Percentiles rank a stretch among this genome's conserved stretches.
These are phyloP conservation scores for Geotrichum citri-aurantii DNA, from an alignment of 1,139 yeast genomes.

Conservation along the genomic window DNA sequence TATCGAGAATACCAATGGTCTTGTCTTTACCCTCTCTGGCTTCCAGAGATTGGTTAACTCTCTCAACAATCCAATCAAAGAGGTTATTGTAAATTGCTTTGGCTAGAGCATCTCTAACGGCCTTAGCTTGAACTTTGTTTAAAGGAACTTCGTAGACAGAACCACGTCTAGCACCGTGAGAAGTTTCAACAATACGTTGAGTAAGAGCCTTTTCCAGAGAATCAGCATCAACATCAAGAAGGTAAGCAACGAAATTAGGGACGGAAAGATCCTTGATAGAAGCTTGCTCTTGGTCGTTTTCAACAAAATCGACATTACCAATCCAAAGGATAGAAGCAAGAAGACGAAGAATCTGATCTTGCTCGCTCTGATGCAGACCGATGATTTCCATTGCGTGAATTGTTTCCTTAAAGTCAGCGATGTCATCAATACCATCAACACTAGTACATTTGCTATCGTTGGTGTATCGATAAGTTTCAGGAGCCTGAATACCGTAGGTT, in stretches of 20 bases:
- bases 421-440: constrained; percentile 84
- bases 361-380: constrained; percentile 76
- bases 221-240: constrained; percentile 72
- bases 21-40: constrained; percentile 50
- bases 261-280: constrained; percentile 77
- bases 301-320: constrained; percentile 82
- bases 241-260: constrained; percentile 87
- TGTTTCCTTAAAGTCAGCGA: constrained; percentile 72
- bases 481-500: constrained; percentile 81
- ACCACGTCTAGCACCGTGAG: constrained; percentile 74
- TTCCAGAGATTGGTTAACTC: constrained; percentile 73
- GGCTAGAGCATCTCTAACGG: constrained; percentile 92
- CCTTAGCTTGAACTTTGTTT: constrained; percentile 85
- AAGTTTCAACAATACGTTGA: constrained; percentile 83
- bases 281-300: constrained; percentile 79
- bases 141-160: constrained; percentile 93
- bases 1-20: constrained; percentile 92
- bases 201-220: constrained; percentile 61
- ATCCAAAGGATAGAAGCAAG: constrained; percentile 88
- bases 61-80: constrained; percentile 95
- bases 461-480: constrained; percentile 87
- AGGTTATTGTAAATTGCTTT: constrained; percentile 89
- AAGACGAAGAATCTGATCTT: constrained; percentile 82
- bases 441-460: constrained; percentile 79
- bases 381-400: constrained; percentile 79